Evolutionary conservation across 2,329 filamentous ascomycete genomes (phyloP), one percentile per base, ranked within the genome.

Genomic region (Ascochyta viciae-villosae): DNA sequence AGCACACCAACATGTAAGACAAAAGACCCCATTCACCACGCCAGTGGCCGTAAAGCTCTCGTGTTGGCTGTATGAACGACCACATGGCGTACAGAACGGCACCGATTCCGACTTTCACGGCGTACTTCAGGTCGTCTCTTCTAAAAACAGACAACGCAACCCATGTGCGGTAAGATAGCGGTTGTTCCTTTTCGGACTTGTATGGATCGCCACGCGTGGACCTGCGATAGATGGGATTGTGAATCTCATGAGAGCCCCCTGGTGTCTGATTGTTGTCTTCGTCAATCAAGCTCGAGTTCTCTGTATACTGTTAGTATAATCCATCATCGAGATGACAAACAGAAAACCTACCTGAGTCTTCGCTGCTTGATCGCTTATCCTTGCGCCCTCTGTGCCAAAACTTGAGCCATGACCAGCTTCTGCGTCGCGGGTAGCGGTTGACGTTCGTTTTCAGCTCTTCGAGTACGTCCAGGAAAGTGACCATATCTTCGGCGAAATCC

Each of bases 1-100:
- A 92, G 72, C 93, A 96, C 23, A 99, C 95, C 71, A 98, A 87
- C 94, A 98, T 98, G 80, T 96, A 98, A 0, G 92, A 96, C 51
- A 99, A 76, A 2, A 99, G 82, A 22, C 95, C 95, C 95, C 95
- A 99, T 81, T 99, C 95, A 27, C 94, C 94, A 73, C 94, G 84
- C 92, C 93, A 98, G 67, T 89, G 89, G 48, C 87, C 83, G 73
- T 97, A 99, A 19, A 89, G 83, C 0, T 90, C 90, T 48, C 92
- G 83, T 2, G 92, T 96, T 8, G 83, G 79, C 0, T 87, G 85
- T 31, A 97, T 84, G 69, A 96, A 99, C 2, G 95, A 89, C 64
- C 96, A 90, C 74, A 95, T 86, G 16, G 92, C 94, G 80, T 94
- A 98, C 0, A 97, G 77, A 4, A 92, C 85, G 12, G 95, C 95